Evolutionary conservation across 2,329 filamentous ascomycete genomes (phyloP), one percentile per base, ranked within the genome.

Genomic region (Aureobasidium sp.): DNA sequence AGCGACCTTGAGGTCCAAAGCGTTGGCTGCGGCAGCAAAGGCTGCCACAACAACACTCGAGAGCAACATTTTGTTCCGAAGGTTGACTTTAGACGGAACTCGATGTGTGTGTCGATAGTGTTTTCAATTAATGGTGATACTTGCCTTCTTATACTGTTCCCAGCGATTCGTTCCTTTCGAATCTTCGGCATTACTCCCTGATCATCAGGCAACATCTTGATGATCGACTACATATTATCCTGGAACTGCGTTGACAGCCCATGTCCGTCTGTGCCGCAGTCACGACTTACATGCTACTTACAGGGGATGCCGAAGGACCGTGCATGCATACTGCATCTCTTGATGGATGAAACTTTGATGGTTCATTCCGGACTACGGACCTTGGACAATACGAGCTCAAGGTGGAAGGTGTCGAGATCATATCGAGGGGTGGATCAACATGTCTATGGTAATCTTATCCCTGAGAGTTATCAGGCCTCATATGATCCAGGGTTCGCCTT

Each of bases 1-100:
- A 25, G 60, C 55, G 17, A 71, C 69, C 1, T 53, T 65, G 60
- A 70, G 60, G 38, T 62, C 64, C 37, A 68, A 63, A 6, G 65
- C 66, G 46, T 62, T 51, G 17, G 61, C 65, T 4, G 62, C 47
- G 46, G 64, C 63, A 38, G 57, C 61, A 21, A 66, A 60, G 10
- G 62, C 61, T 6, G 65, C 58, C n/a, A 61, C 13, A 35, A 37
- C 46, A 43, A 49, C 13, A 38, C 43, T 29, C 23, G 45, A 58
- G 45, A 57, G 29, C 43, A 27, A 46, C 50, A 61, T 51, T 45
- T 61, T 9, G 9, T 45, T 50, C 7, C 15, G 3, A 29, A 27
- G 23, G n/a, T 46, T 38, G 37, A 38, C 37, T 38, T 4, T 40
- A 49, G 43, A 45, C 23, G 51, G 35, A 7, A 25, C 8, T 9